A percentile compares a stretch with the other conserved stretches of the same genome.
Evolutionary conservation across 768 basidiomycete genomes (phyloP).

Genomic region (Auriscalpium vulgare): DNA sequence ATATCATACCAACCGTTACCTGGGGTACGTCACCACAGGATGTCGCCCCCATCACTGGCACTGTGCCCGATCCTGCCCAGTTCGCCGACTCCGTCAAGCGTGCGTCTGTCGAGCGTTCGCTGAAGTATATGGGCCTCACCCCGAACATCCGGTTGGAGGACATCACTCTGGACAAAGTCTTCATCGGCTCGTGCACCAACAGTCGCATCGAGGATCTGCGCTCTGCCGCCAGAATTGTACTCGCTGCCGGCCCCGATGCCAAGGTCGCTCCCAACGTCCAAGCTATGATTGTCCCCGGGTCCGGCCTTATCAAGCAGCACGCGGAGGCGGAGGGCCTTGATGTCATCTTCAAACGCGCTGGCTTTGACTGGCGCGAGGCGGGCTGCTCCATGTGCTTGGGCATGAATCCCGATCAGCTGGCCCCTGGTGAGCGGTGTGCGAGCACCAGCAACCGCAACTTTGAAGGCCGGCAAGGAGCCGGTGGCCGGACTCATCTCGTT

Average conservation of each 20-base stretch:
- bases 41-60: slow-evolving; percentile 48
- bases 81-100: slow-evolving; percentile 38
- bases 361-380: slow-evolving; percentile 64
- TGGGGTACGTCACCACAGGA: slow-evolving; percentile 65
- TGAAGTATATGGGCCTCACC: slow-evolving; percentile 55
- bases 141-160: slow-evolving; percentile 48
- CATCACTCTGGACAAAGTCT: slow-evolving; percentile 56
- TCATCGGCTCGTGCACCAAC: slow-evolving; percentile 65
- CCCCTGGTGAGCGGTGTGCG: slow-evolving; percentile 50
- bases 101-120: slow-evolving; percentile 40
- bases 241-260: slow-evolving; percentile 41
- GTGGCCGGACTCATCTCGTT: slow-evolving; percentile 56
- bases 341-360: slow-evolving; percentile 53
- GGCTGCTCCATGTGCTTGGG: slow-evolving; percentile 68
- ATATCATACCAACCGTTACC: slow-evolving; percentile 56
- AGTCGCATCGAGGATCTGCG: slow-evolving; percentile 59
- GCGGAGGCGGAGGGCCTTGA: slow-evolving; percentile 60
- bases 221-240: slow-evolving; percentile 47
- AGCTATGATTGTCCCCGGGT: slow-evolving; percentile 64
- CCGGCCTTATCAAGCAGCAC: slow-evolving; percentile 57
- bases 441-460: slow-evolving; percentile 63
- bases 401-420: slow-evolving; percentile 63
- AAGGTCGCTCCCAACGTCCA: slow-evolving; percentile 44
- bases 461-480: slow-evolving; percentile 54
- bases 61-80: slow-evolving; percentile 43